phyloP scores from a whole-genome alignment of 2,329 filamentous ascomycete species.

The Scolecobasidium constrictum region DNA sequence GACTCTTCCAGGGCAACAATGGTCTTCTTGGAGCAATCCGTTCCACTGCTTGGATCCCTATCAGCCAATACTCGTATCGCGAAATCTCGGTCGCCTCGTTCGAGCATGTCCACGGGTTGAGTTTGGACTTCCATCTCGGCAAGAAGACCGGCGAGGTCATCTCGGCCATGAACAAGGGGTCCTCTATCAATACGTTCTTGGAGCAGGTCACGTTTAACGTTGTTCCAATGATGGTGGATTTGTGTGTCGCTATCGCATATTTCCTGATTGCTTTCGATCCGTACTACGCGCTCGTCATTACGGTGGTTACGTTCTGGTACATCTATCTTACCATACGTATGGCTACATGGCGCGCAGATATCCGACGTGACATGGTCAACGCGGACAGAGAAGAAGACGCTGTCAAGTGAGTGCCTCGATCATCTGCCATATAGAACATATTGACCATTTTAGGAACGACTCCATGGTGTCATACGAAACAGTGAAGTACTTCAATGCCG shows the following conservation, averaged over 20 bases:
- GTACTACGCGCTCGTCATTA: slow-evolving; percentile 81
- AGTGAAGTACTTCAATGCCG: slow-evolving; percentile 55
- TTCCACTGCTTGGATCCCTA: slow-evolving; percentile 86
- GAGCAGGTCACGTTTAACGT: slow-evolving; percentile 96
- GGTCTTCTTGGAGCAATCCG: slow-evolving; percentile 76
- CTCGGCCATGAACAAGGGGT: slow-evolving; percentile 91
- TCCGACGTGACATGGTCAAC: slow-evolving; percentile 88
- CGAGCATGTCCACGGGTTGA: slow-evolving; percentile 91
- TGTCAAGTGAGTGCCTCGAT: slow-evolving; percentile 54
- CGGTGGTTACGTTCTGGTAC: slow-evolving; percentile 89
- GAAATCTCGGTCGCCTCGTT: slow-evolving; percentile 91
- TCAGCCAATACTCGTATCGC: slow-evolving; percentile 93
- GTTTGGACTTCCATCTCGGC: slow-evolving; percentile 89
- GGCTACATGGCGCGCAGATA: slow-evolving; percentile 84
- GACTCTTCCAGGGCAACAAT: slow-evolving; percentile 77
- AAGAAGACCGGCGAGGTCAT: slow-evolving; percentile 96
- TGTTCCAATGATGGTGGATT: slow-evolving; percentile 85
- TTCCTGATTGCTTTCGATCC: slow-evolving; percentile 72
- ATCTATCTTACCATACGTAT: slow-evolving; percentile 93
- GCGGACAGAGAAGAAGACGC: slow-evolving; percentile 91
- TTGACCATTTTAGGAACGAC: slow-evolving; percentile 54
- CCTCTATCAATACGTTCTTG: slow-evolving; percentile 89
- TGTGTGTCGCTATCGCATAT: slow-evolving; percentile 73
- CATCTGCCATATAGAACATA: no score
- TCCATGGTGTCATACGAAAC: slow-evolving; percentile 97